A percentile compares a stretch with the other conserved stretches of the same genome.
phyloP scores from a whole-genome alignment of 1,284 basidiomycete species.

The Ceratobasidium sp. region DNA sequence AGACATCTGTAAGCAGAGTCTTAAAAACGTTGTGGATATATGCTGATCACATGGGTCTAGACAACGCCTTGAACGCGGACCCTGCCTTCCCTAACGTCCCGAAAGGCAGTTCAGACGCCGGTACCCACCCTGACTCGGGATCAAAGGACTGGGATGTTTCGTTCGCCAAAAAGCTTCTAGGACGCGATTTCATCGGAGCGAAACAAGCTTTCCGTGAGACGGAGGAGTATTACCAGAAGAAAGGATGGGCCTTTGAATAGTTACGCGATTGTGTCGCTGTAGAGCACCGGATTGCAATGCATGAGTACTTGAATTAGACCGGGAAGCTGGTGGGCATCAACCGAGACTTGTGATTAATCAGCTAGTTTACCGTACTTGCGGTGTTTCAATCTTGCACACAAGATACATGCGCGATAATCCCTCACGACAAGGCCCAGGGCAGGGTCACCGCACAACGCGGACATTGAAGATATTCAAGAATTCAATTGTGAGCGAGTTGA shows the following conservation, averaged over 20 bases:
- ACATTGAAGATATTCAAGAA: too few species aligned
- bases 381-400: too few species aligned
- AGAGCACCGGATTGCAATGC: neutral
- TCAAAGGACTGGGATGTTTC: conserved; percentile 6
- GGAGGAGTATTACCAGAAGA: conserved; percentile 27
- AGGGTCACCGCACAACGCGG: too few species aligned
- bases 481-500: too few species aligned
- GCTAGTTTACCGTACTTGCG: too few species aligned
- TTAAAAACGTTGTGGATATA: neutral
- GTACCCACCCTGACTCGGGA: conserved; percentile 7
- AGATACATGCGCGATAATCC: too few species aligned
- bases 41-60: neutral
- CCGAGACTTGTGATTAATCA: too few species aligned
- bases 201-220: conserved; percentile 30
- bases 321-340: too few species aligned
- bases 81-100: conserved; percentile 26
- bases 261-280: neutral
- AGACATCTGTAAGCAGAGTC: conserved; percentile 19
- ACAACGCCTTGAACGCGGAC: conserved; percentile 29
- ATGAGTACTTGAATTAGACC: neutral
- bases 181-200: conserved; percentile 16
- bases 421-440: too few species aligned
- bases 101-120: conserved; percentile 8
- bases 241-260: conserved; percentile 20
- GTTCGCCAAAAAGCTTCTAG: conserved; percentile 12